Base-by-base conservation (phyloP, 208 protist genomes). In the Leishmania tarentolae region DNA sequence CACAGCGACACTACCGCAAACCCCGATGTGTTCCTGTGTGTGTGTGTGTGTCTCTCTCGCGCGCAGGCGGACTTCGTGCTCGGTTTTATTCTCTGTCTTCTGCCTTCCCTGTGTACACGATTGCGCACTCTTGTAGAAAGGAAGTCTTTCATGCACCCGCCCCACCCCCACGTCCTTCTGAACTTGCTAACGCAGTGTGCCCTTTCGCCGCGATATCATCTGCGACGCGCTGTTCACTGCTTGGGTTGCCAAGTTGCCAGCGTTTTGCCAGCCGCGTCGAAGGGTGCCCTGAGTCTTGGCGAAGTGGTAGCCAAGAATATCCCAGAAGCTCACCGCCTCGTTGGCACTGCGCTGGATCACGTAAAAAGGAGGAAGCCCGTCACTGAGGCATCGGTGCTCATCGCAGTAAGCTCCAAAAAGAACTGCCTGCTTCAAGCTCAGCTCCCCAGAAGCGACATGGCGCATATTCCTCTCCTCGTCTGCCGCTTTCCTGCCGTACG, bases 371-470 rank as follows among this genome's bases (percentile, higher is more conserved):
- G 81, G 71, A 52, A 85, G 76, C 52, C 81, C 81, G 42, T 85
- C 81, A 46, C 76, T 59, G 71, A 85, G 81, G 63, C 81, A 85
- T 44, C 28, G 44, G 47, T 74, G 4, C 61, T 80, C 81, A 57
- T 85, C 76, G 76, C 81, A 85, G 72, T 81, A 80, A 3, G 65
- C 79, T 6, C 82, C 82, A 50, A 81, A 83, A 4, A 88, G 72
- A 46, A 88, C 68, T 21, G 82, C 81, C 47, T 88, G 76, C 79
- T 88, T 88, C 69, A 86, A 75, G 4, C 75, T 75, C 44, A 88
- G 28, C 73, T 79, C 76, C 19, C 61, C 71, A 21, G 47, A 37
- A 9, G 81, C 44, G 28, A 76, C 72, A 37, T 71, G 76, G 3
- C 50, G 69, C 42, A 47, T 65, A 61, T 35, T 78, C 47, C 31